Conservation (phyloP, 2,329 filamentous ascomycete genomes). For the Fusarium sp. region DNA sequence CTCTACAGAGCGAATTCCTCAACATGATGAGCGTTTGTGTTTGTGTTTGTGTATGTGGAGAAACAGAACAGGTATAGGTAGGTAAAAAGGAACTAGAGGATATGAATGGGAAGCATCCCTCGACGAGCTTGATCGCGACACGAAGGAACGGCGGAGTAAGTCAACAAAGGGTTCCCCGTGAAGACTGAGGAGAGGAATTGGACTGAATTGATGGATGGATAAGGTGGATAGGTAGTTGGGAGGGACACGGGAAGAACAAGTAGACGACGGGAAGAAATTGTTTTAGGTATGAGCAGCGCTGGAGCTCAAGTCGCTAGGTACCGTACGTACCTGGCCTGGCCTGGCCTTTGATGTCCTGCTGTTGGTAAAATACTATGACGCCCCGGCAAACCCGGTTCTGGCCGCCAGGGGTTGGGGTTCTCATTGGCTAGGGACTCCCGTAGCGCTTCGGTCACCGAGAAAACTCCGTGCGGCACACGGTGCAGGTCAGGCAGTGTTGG, state of each 20-base stretch:
- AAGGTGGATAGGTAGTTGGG: constrained; percentile 4
- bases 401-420: constrained; percentile 22
- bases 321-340: constrained; percentile 8
- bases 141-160: constrained; percentile 62
- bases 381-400: constrained; percentile 45
- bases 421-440: constrained; percentile 34
- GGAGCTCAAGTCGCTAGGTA: constrained; percentile 33
- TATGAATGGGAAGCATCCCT: constrained; percentile 46
- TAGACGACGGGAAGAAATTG: constrained; percentile 39
- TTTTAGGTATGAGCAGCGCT: constrained; percentile 19
- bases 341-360: constrained; percentile 43
- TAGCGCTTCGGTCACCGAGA: constrained; percentile 32
- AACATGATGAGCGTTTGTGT: constrained; percentile 66
- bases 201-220: constrained; percentile 18
- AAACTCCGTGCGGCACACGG: constrained; percentile 37
- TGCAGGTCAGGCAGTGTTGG: constrained; percentile 32
- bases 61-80: constrained; percentile 25
- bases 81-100: constrained; percentile 30
- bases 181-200: constrained; percentile 34
- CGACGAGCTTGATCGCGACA: constrained; percentile 45
- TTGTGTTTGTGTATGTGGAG: constrained; percentile 28
- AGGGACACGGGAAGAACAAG: constrained; percentile 26
- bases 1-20: constrained; percentile 73
- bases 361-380: constrained; percentile 43
- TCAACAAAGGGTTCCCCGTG: constrained; percentile 45